Evolutionary conservation across 805 yeast species (phyloP).

Genomic region (Schwanniomyces sp.): DNA sequence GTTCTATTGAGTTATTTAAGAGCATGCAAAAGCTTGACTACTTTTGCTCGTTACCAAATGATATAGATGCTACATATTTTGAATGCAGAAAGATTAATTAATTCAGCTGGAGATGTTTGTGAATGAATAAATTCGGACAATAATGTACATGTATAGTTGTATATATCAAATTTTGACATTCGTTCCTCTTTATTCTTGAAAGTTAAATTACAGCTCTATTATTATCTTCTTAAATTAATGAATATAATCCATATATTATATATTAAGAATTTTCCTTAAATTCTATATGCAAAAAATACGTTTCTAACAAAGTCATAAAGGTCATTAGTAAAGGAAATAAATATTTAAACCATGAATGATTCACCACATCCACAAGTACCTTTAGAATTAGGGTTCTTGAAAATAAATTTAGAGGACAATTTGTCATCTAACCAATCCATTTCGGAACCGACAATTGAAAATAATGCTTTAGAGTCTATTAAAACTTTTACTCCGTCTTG

Average conservation of each 20-base stretch:
- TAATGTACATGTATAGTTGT: background rate
- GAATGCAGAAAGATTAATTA: constrained; percentile 45
- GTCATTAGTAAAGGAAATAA: background rate
- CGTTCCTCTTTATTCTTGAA: no score
- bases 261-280: background rate
- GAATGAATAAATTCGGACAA: no score
- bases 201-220: background rate
- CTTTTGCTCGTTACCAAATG: constrained; percentile 51
- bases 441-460: constrained; percentile 93
- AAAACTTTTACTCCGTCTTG: constrained; percentile 93
- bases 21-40: constrained; percentile 50
- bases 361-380: constrained; percentile 99
- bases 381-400: constrained; percentile 93
- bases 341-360: constrained; percentile 82
- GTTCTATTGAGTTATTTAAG: constrained; percentile 44
- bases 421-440: constrained; percentile 99
- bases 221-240: background rate
- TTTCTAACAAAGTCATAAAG: background rate
- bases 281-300: background rate
- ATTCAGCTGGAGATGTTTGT: background rate
- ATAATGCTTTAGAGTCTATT: constrained; percentile 93
- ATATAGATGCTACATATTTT: constrained; percentile 49
- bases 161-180: background rate
- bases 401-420: constrained; percentile 82
- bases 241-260: background rate